Evolutionary conservation across 2,329 filamentous ascomycete species (phyloP).

Genomic region (Amauroascus niger): DNA sequence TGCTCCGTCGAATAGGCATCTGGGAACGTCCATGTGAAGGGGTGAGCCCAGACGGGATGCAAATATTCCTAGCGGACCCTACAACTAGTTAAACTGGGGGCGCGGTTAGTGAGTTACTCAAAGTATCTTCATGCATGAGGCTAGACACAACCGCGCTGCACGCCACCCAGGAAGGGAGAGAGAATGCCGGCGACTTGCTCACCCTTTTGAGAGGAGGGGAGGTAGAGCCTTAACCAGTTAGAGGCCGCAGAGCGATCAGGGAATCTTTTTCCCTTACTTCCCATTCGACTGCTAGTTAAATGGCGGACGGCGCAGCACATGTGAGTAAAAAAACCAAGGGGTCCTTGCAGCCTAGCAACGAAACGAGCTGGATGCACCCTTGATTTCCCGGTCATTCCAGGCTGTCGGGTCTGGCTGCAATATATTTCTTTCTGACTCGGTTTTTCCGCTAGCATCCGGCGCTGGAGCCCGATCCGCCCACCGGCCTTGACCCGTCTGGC

Average conservation of each 20-base stretch:
- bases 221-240: too few relatives aligned
- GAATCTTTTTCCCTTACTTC: neutral
- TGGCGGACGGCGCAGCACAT: neutral
- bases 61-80: neutral
- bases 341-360: too few relatives aligned
- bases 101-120: too few relatives aligned
- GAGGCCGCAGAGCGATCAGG: neutral
- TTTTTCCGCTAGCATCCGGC: neutral
- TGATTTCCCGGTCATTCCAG: too few relatives aligned
- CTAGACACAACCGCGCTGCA: neutral
- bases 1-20: neutral
- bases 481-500: constrained; percentile 1
- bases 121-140: neutral
- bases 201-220: neutral
- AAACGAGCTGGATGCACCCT: too few relatives aligned
- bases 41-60: neutral
- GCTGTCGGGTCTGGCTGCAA: too few relatives aligned
- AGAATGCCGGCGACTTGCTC: neutral
- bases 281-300: neutral
- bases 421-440: too few relatives aligned
- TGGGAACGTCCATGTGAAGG: neutral
- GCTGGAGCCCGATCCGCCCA: neutral
- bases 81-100: neutral
- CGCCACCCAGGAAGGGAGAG: neutral
- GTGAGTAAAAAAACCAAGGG: neutral